Evolutionary conservation across 768 basidiomycete genomes (phyloP).

Genomic region (Mycena chlorophos): DNA sequence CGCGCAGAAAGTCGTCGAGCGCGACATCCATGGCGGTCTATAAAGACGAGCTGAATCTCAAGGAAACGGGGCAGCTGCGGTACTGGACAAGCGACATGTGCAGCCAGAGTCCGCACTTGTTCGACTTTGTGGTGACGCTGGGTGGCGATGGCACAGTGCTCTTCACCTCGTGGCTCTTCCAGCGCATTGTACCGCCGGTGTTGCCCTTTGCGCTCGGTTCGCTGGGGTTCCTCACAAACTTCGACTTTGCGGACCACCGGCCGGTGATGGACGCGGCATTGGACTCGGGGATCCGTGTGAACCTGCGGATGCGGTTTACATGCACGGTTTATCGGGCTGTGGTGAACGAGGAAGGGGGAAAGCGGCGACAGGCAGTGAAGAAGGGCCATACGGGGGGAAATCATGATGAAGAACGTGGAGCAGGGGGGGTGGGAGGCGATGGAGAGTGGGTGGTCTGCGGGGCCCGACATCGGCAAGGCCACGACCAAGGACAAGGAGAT

Average conservation of each 20-base stretch:
- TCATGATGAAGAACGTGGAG: conserved; percentile 92
- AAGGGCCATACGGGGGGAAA: conserved; percentile 93
- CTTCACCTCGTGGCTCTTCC: conserved; percentile 99
- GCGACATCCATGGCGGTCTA: conserved; percentile 48
- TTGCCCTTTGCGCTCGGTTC: conserved; percentile 97
- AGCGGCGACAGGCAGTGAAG: conserved; percentile 79
- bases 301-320: conserved; percentile 98
- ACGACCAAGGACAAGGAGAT: conserved; percentile 88
- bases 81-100: conserved; percentile 99
- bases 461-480: conserved; percentile 45
- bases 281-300: conserved; percentile 93
- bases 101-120: conserved; percentile 82
- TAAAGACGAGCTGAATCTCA: conserved; percentile 41
- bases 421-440: conserved; percentile 95
- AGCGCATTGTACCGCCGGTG: conserved; percentile 97
- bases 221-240: conserved; percentile 95
- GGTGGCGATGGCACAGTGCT: conserved; percentile 98
- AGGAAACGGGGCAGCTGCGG: conserved; percentile 86
- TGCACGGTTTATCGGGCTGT: conserved; percentile 97
- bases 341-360: conserved; percentile 66
- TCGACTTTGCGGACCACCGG: conserved; percentile 87
- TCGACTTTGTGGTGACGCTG: conserved; percentile 98
- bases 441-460: conserved; percentile 70
- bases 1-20: conserved; percentile 72
- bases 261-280: conserved; percentile 84